Evolutionary conservation across 2,329 filamentous ascomycete genomes (phyloP).

Genomic region (Aureobasidium melanogenum): DNA sequence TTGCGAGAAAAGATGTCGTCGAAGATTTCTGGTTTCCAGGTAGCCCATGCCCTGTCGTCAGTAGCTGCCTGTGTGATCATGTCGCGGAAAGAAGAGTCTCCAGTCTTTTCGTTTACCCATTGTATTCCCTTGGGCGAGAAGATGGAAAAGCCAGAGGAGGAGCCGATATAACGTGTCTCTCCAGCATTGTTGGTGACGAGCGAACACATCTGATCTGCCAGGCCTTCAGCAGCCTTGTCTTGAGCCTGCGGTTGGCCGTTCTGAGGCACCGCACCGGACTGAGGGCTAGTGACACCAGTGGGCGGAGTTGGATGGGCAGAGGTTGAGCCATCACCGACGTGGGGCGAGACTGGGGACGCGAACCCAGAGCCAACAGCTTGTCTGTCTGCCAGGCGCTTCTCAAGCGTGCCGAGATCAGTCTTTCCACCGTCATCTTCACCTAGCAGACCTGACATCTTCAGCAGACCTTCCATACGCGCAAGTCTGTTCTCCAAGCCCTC

Average conservation of each 20-base stretch:
- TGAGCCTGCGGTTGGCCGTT: constrained; percentile 34
- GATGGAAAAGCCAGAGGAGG: constrained; percentile 95
- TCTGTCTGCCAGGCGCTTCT: constrained; percentile 59
- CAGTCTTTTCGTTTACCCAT: constrained; percentile 97
- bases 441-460: constrained; percentile 77
- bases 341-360: constrained; percentile 7
- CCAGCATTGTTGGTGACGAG: constrained; percentile 90
- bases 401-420: constrained; percentile 79
- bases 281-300: constrained; percentile 41
- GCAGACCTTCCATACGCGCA: constrained; percentile 87
- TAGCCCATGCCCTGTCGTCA: constrained; percentile 90
- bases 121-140: constrained; percentile 97
- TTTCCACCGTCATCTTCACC: constrained; percentile 76
- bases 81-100: constrained; percentile 86
- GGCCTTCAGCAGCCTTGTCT: constrained; percentile 61
- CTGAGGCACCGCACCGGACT: constrained; percentile 40
- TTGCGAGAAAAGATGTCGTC: constrained; percentile 80
- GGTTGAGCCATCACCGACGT: constrained; percentile 7
- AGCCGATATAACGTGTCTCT: constrained; percentile 93
- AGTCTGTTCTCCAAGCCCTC: constrained; percentile 91
- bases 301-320: constrained; percentile 38
- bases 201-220: constrained; percentile 99
- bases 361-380: constrained; percentile 17
- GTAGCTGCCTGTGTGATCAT: constrained; percentile 86
- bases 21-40: constrained; percentile 98